Evolutionary conservation across 257 asterid species (phyloP).

Genomic region (Lycium barbarum): DNA sequence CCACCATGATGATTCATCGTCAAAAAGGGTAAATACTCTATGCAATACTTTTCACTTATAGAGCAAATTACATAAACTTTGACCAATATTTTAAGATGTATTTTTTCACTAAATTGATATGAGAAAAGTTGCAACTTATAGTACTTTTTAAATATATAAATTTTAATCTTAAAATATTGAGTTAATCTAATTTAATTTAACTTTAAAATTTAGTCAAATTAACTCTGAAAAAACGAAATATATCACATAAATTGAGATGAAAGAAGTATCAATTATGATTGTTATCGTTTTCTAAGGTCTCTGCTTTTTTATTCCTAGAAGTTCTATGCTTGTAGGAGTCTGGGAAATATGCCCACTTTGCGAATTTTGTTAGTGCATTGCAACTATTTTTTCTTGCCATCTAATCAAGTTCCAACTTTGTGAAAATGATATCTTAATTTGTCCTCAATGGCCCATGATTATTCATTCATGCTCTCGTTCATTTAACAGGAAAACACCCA

Average conservation of each 20-base stretch:
- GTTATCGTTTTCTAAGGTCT: background rate
- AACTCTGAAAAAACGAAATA: too few species aligned
- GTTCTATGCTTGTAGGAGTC: background rate
- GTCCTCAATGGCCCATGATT: constrained; percentile 46
- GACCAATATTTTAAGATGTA: too few species aligned
- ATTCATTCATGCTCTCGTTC: background rate
- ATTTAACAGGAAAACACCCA: background rate
- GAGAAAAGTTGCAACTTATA: too few species aligned
- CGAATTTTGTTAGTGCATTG: background rate
- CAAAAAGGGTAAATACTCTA: background rate
- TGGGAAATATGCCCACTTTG: constrained; percentile 15
- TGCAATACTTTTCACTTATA: too few species aligned
- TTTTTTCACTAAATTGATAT: too few species aligned
- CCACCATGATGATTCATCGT: background rate
- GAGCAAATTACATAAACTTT: too few species aligned
- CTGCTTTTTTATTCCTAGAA: background rate
- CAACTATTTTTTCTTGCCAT: background rate
- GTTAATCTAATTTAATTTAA: too few species aligned
- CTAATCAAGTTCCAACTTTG: constrained; percentile 9
- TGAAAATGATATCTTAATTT: constrained; percentile 43
- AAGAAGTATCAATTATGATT: background rate
- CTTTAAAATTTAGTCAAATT: too few species aligned
- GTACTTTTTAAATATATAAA: too few species aligned
- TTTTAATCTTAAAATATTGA: too few species aligned
- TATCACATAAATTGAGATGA: too few species aligned